Evolutionary conservation across 2,329 filamentous ascomycete genomes (phyloP), one percentile per base, ranked within the genome.

Genomic region (Chaetomium globosum): DNA sequence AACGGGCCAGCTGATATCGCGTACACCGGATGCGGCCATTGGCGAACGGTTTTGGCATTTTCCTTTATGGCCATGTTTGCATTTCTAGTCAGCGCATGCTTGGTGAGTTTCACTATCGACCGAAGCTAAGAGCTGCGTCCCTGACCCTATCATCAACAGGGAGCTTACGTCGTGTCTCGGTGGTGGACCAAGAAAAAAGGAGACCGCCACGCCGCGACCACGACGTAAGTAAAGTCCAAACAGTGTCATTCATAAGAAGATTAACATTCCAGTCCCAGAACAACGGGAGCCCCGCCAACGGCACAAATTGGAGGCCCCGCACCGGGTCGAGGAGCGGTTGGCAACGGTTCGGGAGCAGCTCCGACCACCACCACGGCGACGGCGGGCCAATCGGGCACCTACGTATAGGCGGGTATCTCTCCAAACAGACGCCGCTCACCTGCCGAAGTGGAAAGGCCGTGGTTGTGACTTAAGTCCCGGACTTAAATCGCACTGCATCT

Each of bases 61-160:
- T 69, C 68, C 3, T 71, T 71, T 36, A 56, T 71, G 65, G 67
- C 54, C 13, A 43, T 68, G 31, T 46, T 71, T 30, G 58, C 61
- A 1, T 71, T 49, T 31, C 36, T 71, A 4, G 9, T 69, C 48
- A 71, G 53, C 39, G 43, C 59, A 19, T 64, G 69, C 28, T 51
- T 71, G 58, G 68, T 68, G 52, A 64, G 68, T 57, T 13, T 12
- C 2, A 30, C 36, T 36, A 7, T 9, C 4, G 10, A 7, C 13
- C 4, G 16, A 28, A 12, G 9, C 4, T n/a, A 19, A 19, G 33
- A 21, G 1, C 23, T 13, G 0, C 39, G 13, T 49, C n/a, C 30
- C 56, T 53, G 48, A 52, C 43, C 23, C 4, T 6, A 23, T 46
- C 23, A 21, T 23, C n/a, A 26, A 55, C 13, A 66, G 65, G 61